A percentile compares a stretch with the other conserved stretches of the same genome.
These are phyloP conservation scores for Magnaporthiopsis rhizophila DNA, from an alignment of 2,329 filamentous ascomycete species.

Conservation along the genomic window DNA sequence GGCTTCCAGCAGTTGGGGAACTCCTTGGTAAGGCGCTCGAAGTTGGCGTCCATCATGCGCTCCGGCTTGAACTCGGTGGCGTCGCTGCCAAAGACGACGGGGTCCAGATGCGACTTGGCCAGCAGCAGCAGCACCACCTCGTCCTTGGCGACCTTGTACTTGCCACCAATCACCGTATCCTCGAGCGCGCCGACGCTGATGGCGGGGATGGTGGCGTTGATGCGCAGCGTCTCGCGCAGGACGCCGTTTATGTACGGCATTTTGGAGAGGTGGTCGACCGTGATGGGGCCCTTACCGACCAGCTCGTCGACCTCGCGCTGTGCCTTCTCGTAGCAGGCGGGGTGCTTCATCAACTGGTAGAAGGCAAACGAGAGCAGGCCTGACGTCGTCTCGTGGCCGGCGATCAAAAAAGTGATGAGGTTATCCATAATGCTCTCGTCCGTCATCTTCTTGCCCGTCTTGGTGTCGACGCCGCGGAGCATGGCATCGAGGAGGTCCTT, in stretches of 20 bases:
- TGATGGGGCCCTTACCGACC: slow-evolving; percentile 49
- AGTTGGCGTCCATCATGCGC: slow-evolving; percentile 50
- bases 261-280: slow-evolving; percentile 52
- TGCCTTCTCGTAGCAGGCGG: slow-evolving; percentile 49
- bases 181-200: slow-evolving; percentile 47
- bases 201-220: slow-evolving; percentile 51
- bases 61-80: slow-evolving; percentile 52
- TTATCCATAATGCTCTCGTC: slow-evolving; percentile 60
- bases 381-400: slow-evolving; percentile 65
- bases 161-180: slow-evolving; percentile 33
- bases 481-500: slow-evolving; percentile 65
- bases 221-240: slow-evolving; percentile 57
- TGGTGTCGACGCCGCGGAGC: slow-evolving; percentile 58
- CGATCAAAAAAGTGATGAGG: slow-evolving; percentile 65
- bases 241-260: slow-evolving; percentile 59
- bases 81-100: slow-evolving; percentile 46
- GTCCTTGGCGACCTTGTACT: slow-evolving; percentile 41
- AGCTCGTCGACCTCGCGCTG: slow-evolving; percentile 62
- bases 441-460: slow-evolving; percentile 56
- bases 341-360: slow-evolving; percentile 57
- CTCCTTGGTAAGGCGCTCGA: slow-evolving; percentile 47
- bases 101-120: slow-evolving; percentile 44
- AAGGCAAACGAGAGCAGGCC: slow-evolving; percentile 59
- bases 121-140: slow-evolving; percentile 38
- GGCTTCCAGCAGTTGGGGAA: slow-evolving; percentile 58